These are phyloP conservation scores for Trichoderma arundinaceum DNA, from an alignment of 2,329 filamentous ascomycete species.

Conservation along the genomic window DNA sequence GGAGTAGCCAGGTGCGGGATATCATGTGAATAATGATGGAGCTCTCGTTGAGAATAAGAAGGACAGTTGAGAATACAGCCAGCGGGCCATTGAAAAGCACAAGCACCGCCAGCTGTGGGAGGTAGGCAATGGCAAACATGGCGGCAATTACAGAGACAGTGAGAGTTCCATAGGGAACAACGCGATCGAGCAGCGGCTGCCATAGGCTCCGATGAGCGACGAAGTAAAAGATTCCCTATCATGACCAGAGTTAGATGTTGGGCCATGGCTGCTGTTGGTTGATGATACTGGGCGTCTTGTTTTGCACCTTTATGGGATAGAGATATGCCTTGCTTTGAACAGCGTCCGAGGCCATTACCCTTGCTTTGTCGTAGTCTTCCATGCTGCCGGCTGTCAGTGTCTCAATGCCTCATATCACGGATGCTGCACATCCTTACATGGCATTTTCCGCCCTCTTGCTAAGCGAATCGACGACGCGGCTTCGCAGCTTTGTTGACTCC, in stretches of 20 bases:
- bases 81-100: constrained; percentile 85
- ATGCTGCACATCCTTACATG: constrained; percentile 45
- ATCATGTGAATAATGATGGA: constrained; percentile 62
- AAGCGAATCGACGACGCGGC: constrained; percentile 48
- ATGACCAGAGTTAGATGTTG: not conserved
- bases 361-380: constrained; percentile 74
- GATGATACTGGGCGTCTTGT: not conserved
- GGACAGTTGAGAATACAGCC: constrained; percentile 72
- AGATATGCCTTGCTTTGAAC: constrained; percentile 79
- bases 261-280: not conserved
- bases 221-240: constrained; percentile 67
- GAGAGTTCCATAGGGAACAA: constrained; percentile 68
- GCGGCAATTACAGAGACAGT: constrained; percentile 72
- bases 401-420: not conserved
- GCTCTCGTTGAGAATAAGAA: constrained; percentile 70
- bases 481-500: constrained; percentile 36
- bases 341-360: constrained; percentile 68
- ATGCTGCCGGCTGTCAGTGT: constrained; percentile 48
- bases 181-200: constrained; percentile 62
- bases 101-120: constrained; percentile 82
- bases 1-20: constrained; percentile 74
- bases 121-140: constrained; percentile 90
- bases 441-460: constrained; percentile 57
- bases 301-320: constrained; percentile 75
- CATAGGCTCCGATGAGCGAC: constrained; percentile 60